These are phyloP conservation scores for Abrus precatorius DNA, from an alignment of 306 rosid species.

Conservation along the genomic window DNA sequence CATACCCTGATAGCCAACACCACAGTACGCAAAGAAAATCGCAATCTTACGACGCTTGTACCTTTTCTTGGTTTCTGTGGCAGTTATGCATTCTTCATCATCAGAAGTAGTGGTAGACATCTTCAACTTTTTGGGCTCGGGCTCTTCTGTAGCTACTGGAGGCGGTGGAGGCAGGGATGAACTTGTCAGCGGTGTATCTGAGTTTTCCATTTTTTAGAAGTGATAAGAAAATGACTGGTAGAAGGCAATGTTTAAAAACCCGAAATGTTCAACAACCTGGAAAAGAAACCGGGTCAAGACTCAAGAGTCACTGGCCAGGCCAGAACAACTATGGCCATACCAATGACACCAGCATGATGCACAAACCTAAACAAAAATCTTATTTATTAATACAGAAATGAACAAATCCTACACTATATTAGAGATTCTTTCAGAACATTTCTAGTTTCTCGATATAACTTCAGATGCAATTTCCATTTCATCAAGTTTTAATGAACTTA, in stretches of 20 bases:
- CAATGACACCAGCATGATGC: slow-evolving; percentile 42
- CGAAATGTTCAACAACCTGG: slow-evolving; percentile 50
- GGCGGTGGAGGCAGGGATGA: slow-evolving; percentile 55
- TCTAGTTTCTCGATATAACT: background rate
- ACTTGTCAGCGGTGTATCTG: slow-evolving; percentile 52
- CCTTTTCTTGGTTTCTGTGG: slow-evolving; percentile 54
- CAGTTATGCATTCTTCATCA: slow-evolving; percentile 61
- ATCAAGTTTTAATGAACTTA: slow-evolving; percentile 12
- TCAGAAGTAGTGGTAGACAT: slow-evolving; percentile 89
- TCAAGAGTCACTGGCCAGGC: slow-evolving; percentile 51
- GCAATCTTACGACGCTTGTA: slow-evolving; percentile 90
- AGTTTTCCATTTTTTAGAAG: slow-evolving; percentile 68
- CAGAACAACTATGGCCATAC: slow-evolving; percentile 45
- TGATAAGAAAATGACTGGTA: slow-evolving; percentile 41
- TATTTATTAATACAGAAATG: slow-evolving; percentile 31
- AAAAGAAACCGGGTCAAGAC: slow-evolving; percentile 43
- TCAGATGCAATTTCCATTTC: slow-evolving; percentile 30
- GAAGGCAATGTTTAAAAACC: slow-evolving; percentile 46
- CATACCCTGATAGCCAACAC: slow-evolving; percentile 98
- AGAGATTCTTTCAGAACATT: slow-evolving; percentile 17
- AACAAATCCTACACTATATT: slow-evolving; percentile 19
- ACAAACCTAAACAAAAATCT: slow-evolving; percentile 50
- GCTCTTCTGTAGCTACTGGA: slow-evolving; percentile 54
- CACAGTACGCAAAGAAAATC: slow-evolving; percentile 91
- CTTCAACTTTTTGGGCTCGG: slow-evolving; percentile 72